A percentile compares a stretch with the other conserved stretches of the same genome.
Conservation (phyloP, 2,329 filamentous ascomycete genomes). For the Fusarium verticillioides region DNA sequence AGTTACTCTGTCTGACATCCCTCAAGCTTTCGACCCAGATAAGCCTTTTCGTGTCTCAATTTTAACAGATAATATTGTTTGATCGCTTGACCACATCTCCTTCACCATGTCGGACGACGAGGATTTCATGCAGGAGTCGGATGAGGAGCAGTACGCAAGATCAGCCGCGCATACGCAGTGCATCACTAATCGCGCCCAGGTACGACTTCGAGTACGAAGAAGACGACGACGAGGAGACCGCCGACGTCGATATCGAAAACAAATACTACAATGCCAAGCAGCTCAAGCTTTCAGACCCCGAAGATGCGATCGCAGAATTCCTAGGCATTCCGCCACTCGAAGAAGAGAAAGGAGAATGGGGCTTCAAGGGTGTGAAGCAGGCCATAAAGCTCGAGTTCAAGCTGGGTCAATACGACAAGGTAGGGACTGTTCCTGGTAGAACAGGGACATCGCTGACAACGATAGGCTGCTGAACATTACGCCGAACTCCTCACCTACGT, state of each 20-base stretch:
- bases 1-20: not conserved
- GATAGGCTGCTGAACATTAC: conserved; percentile 89
- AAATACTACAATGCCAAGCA: conserved; percentile 99
- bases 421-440: conserved; percentile 48
- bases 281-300: conserved; percentile 85
- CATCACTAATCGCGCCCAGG: conserved; percentile 49
- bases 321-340: conserved; percentile 87
- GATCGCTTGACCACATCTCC: not conserved
- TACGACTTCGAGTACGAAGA: conserved; percentile 99
- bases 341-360: conserved; percentile 95
- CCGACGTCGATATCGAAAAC: conserved; percentile 96
- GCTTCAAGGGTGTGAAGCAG: conserved; percentile 97
- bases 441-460: conserved; percentile 36
- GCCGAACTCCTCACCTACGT: conserved; percentile 96
- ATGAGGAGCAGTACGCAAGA: conserved; percentile 55
- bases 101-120: conserved; percentile 63
- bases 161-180: conserved; percentile 4
- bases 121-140: conserved; percentile 61
- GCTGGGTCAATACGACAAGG: conserved; percentile 87
- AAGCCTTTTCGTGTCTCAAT: not conserved
- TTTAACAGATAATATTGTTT: not conserved
- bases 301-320: conserved; percentile 92
- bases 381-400: conserved; percentile 98
- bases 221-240: conserved; percentile 86
- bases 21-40: not conserved